These are phyloP conservation scores for Backusella sp. DNA, from an alignment of 192 early-diverging fungal species.

Conservation along the genomic window DNA sequence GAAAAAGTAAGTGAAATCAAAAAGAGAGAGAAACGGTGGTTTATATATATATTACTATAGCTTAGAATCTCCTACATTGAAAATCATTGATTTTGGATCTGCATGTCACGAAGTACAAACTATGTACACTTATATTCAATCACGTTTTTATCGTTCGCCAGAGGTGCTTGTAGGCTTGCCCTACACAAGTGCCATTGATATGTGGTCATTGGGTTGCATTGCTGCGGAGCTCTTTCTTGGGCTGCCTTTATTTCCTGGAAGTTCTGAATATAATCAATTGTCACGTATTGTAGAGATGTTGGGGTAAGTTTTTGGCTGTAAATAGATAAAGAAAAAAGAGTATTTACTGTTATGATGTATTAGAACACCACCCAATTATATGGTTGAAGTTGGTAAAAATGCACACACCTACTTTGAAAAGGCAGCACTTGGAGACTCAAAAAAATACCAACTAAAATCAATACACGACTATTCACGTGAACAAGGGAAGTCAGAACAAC, in stretches of 20 bases:
- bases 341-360: background rate
- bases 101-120: slow-evolving; percentile 95
- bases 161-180: slow-evolving; percentile 94
- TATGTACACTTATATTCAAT: slow-evolving; percentile 98
- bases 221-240: slow-evolving; percentile 96
- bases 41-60: background rate
- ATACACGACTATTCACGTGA: slow-evolving; percentile 64
- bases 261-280: slow-evolving; percentile 95
- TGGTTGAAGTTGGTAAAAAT: slow-evolving; percentile 92
- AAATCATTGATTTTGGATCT: slow-evolving; percentile 99
- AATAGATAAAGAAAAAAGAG: background rate
- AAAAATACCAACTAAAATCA: slow-evolving; percentile 17
- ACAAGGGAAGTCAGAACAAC: slow-evolving; percentile 78
- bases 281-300: slow-evolving; percentile 93
- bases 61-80: slow-evolving; percentile 88
- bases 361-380: slow-evolving; percentile 81
- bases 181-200: slow-evolving; percentile 92
- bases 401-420: slow-evolving; percentile 84
- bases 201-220: slow-evolving; percentile 99
- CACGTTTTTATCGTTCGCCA: slow-evolving; percentile 94
- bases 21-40: too few relatives aligned
- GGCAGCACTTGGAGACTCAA: slow-evolving; percentile 12
- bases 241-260: slow-evolving; percentile 92
- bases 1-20: slow-evolving; percentile 43
- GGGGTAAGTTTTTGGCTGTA: slow-evolving; percentile 48